phyloP scores from a whole-genome alignment of 129 eudicot genomes.

The Sambucus nigra region DNA sequence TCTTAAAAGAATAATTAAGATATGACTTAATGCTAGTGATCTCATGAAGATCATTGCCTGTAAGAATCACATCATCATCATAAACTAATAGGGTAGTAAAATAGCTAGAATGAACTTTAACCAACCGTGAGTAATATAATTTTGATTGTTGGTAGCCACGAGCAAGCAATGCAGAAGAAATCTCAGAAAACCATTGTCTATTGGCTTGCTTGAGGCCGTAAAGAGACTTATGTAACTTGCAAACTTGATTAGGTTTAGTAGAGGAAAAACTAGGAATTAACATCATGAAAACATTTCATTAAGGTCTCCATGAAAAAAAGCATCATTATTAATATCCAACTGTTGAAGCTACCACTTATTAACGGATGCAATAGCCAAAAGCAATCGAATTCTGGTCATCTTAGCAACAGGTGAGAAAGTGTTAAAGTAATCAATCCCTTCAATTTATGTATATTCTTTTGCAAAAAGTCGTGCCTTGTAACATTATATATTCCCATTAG shows the following conservation, averaged over 20 bases:
- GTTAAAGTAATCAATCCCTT: too few species aligned
- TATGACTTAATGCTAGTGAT: background rate
- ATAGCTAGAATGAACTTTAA: background rate
- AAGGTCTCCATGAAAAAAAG: too few species aligned
- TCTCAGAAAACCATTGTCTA: background rate
- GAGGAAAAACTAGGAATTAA: too few species aligned
- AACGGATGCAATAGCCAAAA: too few species aligned
- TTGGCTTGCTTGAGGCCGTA: slow-evolving; percentile 2
- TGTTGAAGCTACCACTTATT: too few species aligned
- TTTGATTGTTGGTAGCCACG: background rate
- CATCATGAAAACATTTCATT: too few species aligned
- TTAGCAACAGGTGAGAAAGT: too few species aligned
- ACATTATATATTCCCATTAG: too few species aligned
- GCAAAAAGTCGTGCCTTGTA: too few species aligned
- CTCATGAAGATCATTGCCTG: background rate
- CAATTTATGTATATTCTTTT: too few species aligned
- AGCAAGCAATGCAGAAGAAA: background rate
- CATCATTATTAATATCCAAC: too few species aligned
- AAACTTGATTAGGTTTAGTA: background rate
- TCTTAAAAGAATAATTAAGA: background rate
- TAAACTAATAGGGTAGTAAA: background rate
- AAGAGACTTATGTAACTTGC: background rate
- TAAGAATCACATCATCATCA: slow-evolving; percentile 7
- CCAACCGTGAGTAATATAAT: background rate
- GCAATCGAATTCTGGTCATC: too few species aligned